phyloP scores from a whole-genome alignment of 73 alveolate genomes.

The Durusdinium trenchii region DNA sequence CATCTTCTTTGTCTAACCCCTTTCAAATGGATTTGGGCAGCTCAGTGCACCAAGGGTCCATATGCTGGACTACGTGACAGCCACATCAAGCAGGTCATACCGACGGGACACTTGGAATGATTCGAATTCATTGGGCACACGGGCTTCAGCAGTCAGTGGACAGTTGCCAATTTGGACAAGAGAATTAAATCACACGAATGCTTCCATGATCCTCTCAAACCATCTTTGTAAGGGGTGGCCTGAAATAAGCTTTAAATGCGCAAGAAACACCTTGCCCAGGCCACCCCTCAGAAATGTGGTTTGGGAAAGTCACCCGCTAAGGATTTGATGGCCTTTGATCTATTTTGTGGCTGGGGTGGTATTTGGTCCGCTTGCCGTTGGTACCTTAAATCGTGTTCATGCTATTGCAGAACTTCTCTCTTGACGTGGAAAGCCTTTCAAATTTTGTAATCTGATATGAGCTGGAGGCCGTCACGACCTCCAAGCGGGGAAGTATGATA shows the following conservation, averaged over 20 bases:
- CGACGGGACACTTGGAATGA: not conserved
- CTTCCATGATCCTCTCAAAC: not conserved
- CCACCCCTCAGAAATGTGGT: too few species aligned
- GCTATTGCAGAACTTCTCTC: not conserved
- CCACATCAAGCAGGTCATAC: not conserved
- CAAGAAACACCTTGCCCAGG: too few species aligned
- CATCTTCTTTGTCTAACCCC: not conserved
- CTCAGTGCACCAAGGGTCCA: not conserved
- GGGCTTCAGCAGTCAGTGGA: not conserved
- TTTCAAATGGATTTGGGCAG: not conserved
- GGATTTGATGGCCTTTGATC: not conserved
- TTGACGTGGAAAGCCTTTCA: not conserved
- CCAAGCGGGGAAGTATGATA: not conserved
- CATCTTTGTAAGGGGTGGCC: too few species aligned
- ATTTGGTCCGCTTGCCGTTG: not conserved
- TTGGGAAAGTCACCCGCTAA: not conserved
- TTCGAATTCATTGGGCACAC: not conserved
- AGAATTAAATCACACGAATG: too few species aligned
- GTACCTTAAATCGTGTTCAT: not conserved
- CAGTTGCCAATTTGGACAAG: not conserved
- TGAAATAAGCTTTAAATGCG: too few species aligned
- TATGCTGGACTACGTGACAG: not conserved
- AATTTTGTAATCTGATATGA: not conserved
- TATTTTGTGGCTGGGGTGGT: not conserved
- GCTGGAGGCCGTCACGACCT: not conserved